Percentiles rank a stretch among this genome's conserved stretches.
These are phyloP conservation scores for Leucocoprinus leucothites DNA, from an alignment of 768 basidiomycete genomes.

Conservation along the genomic window DNA sequence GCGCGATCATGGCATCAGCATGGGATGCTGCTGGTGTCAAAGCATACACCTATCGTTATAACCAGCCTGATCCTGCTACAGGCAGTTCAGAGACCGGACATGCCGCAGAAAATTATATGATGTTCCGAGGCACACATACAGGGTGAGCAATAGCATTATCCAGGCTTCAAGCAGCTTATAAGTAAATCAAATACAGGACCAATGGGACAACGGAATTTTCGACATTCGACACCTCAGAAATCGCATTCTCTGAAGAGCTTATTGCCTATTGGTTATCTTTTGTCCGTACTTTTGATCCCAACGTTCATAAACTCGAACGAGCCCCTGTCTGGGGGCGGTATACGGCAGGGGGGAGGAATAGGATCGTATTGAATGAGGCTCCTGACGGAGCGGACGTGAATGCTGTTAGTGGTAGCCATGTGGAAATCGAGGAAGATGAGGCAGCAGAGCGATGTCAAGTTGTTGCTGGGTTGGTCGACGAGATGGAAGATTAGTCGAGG, in stretches of 20 bases:
- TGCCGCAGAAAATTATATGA: constrained; percentile 67
- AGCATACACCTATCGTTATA: constrained; percentile 58
- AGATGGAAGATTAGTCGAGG: constrained; percentile 39
- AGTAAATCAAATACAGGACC: no score
- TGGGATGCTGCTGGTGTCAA: constrained; percentile 30
- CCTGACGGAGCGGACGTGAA: constrained; percentile 22
- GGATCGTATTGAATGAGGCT: constrained; percentile 46
- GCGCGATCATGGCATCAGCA: constrained; percentile 43
- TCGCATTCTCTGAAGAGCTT: constrained; percentile 53
- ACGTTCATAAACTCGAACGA: constrained; percentile 46
- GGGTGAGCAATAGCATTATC: constrained; percentile 37
- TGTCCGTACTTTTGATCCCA: constrained; percentile 54
- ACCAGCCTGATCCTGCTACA: constrained; percentile 47
- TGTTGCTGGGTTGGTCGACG: constrained; percentile 27
- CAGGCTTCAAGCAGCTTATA: no score
- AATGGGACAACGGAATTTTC: constrained; percentile 57
- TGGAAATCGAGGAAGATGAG: constrained; percentile 30
- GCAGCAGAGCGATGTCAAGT: constrained; percentile 38
- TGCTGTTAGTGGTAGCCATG: constrained; percentile 34
- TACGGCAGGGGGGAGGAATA: constrained; percentile 20
- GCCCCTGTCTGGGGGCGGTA: constrained; percentile 51
- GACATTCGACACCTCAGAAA: constrained; percentile 40
- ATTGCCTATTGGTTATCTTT: constrained; percentile 69
- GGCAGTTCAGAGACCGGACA: constrained; percentile 37
- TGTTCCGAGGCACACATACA: constrained; percentile 59